Base-by-base conservation (phyloP, 371 early-diverging fungal species). In the Fennellomyces sp. region DNA sequence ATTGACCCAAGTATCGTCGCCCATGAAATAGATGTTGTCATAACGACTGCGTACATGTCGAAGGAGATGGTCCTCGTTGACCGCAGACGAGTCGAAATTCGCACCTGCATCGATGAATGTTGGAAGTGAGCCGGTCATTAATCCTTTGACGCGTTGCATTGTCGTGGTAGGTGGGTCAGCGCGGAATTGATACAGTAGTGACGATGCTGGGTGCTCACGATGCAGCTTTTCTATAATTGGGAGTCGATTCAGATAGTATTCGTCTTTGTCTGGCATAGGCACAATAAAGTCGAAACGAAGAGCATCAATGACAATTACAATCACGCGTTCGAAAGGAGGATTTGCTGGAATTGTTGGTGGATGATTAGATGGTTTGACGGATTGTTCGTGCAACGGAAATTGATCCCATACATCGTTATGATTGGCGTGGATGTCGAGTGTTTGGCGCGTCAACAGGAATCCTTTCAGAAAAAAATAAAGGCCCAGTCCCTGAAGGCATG, bases 131-230 rank as follows among this genome's bases (percentile, higher is more conserved):
- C 97, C 97, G 0, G 95, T 94, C 62, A 89, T 93, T 19, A 98
- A 61, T 0, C 92, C 97, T 70, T 96, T 96, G 59, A 98, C 79
- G 3, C 99, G 87, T 74, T 98, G 97, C 72, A 94, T 81, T 0
- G 97, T 97, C 0, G 99, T 97, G 0, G 97, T 98, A 2, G 99
- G 97, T n/a, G 99, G 94, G 72, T 98, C 98, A 0, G 96, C 95
- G 1, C 88, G 81, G 55, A 89, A 94, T 39, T 92, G 89, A 61
- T 86, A 93, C n/a, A 94, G 75, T 17, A 91, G 75, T 0, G 91
- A 71, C 47, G 91, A 78, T 5, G 74, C 72, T 0, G 95, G 93
- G 13, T 84, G 76, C 2, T 64, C 55, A 7, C 60, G 35, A 10
- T 83, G 65, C 3, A 90, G 64, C 7, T 77, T 59, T 25, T 87